Base-by-base conservation (phyloP, 2,329 filamentous ascomycete species). In the Ilyonectria robusta region DNA sequence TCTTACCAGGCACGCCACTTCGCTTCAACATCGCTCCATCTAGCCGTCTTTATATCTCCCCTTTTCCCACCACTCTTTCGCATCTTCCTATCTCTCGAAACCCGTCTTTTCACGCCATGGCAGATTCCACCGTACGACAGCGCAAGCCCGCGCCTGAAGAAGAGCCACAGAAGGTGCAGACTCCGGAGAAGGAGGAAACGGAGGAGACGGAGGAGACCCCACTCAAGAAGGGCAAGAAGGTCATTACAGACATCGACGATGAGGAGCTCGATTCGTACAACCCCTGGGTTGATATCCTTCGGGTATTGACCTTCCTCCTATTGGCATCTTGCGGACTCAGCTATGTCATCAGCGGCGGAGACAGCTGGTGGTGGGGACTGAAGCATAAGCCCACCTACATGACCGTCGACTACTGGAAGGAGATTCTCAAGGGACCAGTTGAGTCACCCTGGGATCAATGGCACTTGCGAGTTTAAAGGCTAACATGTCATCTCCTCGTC, bases 281-380 rank as follows among this genome's bases (percentile, higher is more conserved):
- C 67, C 82, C 82, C 11, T 86, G 82, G 81, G 81, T 94, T 37
- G 93, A 95, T 78, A 79, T 93, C 59, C 80, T 94, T 66, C 91
- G 93, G 35, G 86, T 95, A 33, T 75, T 94, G 51, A 86, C 86
- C 35, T 93, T 93, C 61, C 80, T 95, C 15, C 71, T 92, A 37
- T 72, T 93, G 48, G 87, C 91, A 53, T 93, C 89, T 26, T 89
- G 86, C 75, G 90, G 88, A 19, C 84, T 95, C 61, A 94, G 92
- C 81, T 95, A 95, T 81, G 88, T 95, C 70, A 85, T 93, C 72
- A 94, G 92, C 50, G 85, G 87, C 68, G 92, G 92, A 68, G 88
- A 93, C 77, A 91, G 88, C 65, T 85, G 91, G 70, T 86, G 90
- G 64, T 96, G 92, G 92, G 90, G 84, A 69, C 80, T 87, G 77